A percentile compares a stretch with the other conserved stretches of the same genome.
phyloP scores from a whole-genome alignment of 352 stramenopile species.

The Elongisporangium anandrum region DNA sequence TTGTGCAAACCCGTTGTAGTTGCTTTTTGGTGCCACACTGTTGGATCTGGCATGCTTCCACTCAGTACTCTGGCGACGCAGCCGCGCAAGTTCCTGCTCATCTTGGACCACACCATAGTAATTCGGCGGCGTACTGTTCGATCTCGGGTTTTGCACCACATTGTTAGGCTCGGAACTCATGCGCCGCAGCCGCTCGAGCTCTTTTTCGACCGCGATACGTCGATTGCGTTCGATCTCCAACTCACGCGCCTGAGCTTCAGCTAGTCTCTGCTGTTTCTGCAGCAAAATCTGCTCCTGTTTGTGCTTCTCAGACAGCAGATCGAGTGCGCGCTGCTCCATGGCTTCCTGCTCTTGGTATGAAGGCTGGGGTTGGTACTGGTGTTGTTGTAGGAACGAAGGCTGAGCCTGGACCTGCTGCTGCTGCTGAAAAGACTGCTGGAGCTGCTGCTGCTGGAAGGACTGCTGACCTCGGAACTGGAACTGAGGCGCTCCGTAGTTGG shows the following conservation, averaged over 20 bases:
- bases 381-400: neutral
- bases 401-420: neutral
- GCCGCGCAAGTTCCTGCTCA: neutral
- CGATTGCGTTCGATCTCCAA: neutral
- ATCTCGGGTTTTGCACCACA: neutral
- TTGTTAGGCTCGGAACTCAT: neutral
- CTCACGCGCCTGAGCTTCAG: neutral
- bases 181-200: neutral
- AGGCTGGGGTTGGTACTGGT: constrained; percentile 3
- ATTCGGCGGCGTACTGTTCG: neutral
- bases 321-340: neutral
- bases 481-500: constrained; percentile 1
- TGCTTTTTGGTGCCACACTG: neutral
- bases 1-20: neutral
- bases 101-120: neutral
- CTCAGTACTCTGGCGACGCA: neutral
- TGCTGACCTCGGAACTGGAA: constrained; percentile 10
- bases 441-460: constrained; percentile 17
- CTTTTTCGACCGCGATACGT: neutral
- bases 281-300: neutral
- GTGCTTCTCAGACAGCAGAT: neutral
- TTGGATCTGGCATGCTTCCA: neutral
- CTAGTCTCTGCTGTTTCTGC: neutral
- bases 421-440: neutral
- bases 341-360: neutral